These are phyloP conservation scores for Alternaria sp. DNA, from an alignment of 2,329 filamentous ascomycete genomes.

Conservation along the genomic window DNA sequence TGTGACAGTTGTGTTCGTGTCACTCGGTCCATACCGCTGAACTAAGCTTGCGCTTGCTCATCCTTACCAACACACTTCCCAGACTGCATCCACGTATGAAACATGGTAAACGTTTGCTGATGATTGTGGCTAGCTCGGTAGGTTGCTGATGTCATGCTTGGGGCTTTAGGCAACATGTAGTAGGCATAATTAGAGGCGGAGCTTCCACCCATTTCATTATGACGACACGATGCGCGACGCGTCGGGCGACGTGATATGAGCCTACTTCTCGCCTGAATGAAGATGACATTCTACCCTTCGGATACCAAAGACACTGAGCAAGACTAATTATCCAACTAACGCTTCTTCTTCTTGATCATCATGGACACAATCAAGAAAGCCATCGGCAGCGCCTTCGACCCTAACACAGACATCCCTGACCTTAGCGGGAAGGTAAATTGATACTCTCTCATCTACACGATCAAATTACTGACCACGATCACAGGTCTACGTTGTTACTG, in stretches of 20 bases:
- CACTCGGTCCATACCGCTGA: background rate
- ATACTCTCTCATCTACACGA: background rate
- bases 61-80: background rate
- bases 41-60: background rate
- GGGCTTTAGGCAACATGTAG: background rate
- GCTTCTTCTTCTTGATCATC: background rate
- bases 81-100: background rate
- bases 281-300: background rate
- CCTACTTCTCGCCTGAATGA: background rate
- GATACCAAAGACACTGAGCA: background rate
- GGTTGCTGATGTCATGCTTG: background rate
- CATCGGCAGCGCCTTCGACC: constrained; percentile 41
- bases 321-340: background rate
- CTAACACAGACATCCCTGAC: constrained; percentile 53
- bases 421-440: constrained; percentile 48
- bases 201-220: constrained; percentile 19
- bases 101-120: background rate
- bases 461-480: background rate
- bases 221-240: constrained; percentile 24
- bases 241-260: background rate
- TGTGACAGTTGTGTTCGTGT: background rate
- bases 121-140: background rate
- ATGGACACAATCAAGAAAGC: constrained; percentile 40
- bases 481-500: constrained; percentile 59
- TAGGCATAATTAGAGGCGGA: background rate